phyloP scores from a whole-genome alignment of 768 basidiomycete genomes.

The Suillus subalutaceus region DNA sequence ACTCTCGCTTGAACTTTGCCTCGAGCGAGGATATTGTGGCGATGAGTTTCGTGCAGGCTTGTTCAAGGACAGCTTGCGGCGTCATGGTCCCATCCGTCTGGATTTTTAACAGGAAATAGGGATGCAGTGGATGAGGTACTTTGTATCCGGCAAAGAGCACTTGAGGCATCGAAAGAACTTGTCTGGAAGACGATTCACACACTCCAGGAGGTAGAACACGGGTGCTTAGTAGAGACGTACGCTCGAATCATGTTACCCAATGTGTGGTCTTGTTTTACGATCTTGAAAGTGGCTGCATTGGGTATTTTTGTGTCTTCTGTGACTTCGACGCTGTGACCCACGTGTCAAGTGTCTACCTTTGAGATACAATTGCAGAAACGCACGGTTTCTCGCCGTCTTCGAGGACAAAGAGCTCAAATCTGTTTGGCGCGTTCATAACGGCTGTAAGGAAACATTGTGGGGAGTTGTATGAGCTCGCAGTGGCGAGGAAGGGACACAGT shows the following conservation, averaged over 20 bases:
- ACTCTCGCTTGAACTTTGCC: constrained; percentile 80
- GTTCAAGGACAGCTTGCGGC: constrained; percentile 80
- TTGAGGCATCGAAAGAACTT: constrained; percentile 85
- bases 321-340: constrained; percentile 73
- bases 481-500: background rate
- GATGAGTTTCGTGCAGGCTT: constrained; percentile 83
- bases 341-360: constrained; percentile 12
- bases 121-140: constrained; percentile 94
- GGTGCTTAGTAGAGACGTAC: constrained; percentile 46
- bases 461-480: constrained; percentile 4
- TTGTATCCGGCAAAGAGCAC: constrained; percentile 98
- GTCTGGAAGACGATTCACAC: constrained; percentile 47
- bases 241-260: constrained; percentile 95
- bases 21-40: constrained; percentile 67
- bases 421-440: constrained; percentile 90
- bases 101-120: constrained; percentile 92
- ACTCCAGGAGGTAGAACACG: constrained; percentile 18
- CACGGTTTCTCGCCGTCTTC: constrained; percentile 94
- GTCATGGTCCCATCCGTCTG: constrained; percentile 91
- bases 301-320: constrained; percentile 97
- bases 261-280: constrained; percentile 97
- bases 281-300: constrained; percentile 92
- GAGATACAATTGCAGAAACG: constrained; percentile 40
- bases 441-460: constrained; percentile 2
- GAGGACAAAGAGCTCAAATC: constrained; percentile 88